Evolutionary conservation across 192 early-diverging fungal species (phyloP), one percentile per base, ranked within the genome.

Genomic region (Coemansia nantahalensis): DNA sequence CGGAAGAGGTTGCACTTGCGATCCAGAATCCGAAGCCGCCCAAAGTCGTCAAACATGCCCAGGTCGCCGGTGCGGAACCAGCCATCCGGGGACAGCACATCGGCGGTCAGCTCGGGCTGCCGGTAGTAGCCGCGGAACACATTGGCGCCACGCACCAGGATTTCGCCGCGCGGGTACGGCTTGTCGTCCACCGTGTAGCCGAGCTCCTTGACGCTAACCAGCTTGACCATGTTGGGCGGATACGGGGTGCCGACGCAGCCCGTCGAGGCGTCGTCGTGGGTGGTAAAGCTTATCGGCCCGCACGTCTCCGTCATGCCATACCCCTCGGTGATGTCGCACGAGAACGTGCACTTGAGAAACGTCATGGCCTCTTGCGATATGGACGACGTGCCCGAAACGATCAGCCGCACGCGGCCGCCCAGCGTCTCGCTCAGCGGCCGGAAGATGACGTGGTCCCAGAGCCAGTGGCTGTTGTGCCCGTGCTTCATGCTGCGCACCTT

Each of bases 41-140:
- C 93, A 52, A 93, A 84, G 9, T 83, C 71, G 56, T 86, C 80
- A 82, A 86, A 89, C 82, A 92, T 88, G 49, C 85, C 95, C 62
- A 98, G 90, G 72, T 94, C 93, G 36, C 93, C 93, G n/a, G 92
- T 94, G 62, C 81, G 84, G 54, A 94, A 75, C 92, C 92, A 96
- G 24, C 87, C 88, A 61, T 94, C 92, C 28, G 69, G 73, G 4
- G 86, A 89, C 30, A 92, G 61, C 0, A 84, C 80, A 44, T 94
- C 89, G 36, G 76, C 77, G 0, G 92, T 93, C 23, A 86, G 39
- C 31, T 88, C 81, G 9, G 85, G 84, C 48, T 89, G 88, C 48
- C 94, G 89, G 75, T 85, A 93, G 78, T 96, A 96, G 13, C 92
- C 94, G 38, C 71, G 63, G 56, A 87, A 86, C 37, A 94, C 79